Evolutionary conservation across 306 rosid species (phyloP), one percentile per base, ranked within the genome.

Genomic region (Hippophae tibetana): DNA sequence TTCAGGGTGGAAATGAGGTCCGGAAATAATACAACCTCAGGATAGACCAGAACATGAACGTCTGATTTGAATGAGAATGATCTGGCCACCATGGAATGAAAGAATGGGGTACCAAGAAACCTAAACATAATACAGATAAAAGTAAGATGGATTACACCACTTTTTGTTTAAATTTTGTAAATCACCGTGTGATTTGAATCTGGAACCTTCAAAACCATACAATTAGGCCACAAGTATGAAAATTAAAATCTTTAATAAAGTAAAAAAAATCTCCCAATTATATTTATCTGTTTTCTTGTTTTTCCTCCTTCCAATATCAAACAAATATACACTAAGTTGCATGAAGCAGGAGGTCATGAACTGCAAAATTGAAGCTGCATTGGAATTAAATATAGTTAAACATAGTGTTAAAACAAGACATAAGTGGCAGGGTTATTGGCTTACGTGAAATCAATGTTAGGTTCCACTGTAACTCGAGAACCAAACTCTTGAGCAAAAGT

Each of bases 31-130:
- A 88, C 59, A 43, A 76, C 84, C 79, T 85, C 89, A 41, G 96
- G 80, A 70, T 88, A 76, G 65, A 83, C 58, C 14, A 88, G 55
- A 53, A 76, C 96, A 64, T 67, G 73, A 67, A 92, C 70, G 44
- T 92, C 89, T 11, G 96, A 74, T 54, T 64, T 38, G 66, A 74
- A 83, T 42, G 78, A 72, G 41, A 43, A 43, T 6, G 88, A 83
- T 51, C 80, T 92, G 58, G 82, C 86, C 69, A 87, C 56, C 96
- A 92, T 85, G 61, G 95, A 92, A 75, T 92, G 96, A 73, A 92
- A 81, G 74, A 73, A 87, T 43, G 98, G 95, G 62, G 93, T 85
- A 45, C 99, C 93, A 63, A 87, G 87, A 73, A 92, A 92, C 76
- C 98, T 92, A 79, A 47, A 79, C 10, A 68, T 68, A 76, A 31